These are phyloP conservation scores for grape (Vitis vinifera) DNA, from an alignment of 164 flowering plant genomes.

Conservation along the genomic window DNA sequence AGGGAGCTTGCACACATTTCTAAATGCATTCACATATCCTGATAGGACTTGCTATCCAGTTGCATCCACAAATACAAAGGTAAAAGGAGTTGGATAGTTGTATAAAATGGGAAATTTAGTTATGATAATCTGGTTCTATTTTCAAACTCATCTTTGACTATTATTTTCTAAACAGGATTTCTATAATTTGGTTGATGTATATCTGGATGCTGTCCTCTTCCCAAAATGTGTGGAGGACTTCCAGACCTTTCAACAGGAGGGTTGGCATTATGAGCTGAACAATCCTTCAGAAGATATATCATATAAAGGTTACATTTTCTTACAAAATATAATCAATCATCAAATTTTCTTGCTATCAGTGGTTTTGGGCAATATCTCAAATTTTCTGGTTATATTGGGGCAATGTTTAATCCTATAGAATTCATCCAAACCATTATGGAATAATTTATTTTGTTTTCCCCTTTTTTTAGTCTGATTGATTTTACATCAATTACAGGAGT, in stretches of 20 bases:
- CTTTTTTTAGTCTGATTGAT: not conserved
- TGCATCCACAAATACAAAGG: slow-evolving; percentile 96
- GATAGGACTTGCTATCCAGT: slow-evolving; percentile 99
- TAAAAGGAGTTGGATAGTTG: slow-evolving; percentile 19
- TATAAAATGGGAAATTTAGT: not conserved
- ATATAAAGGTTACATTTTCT: slow-evolving; percentile 64
- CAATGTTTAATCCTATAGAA: not conserved
- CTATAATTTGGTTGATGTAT: slow-evolving; percentile 96
- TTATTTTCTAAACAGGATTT: slow-evolving; percentile 63
- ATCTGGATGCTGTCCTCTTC: slow-evolving; percentile 96
- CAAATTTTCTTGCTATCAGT: slow-evolving; percentile 1
- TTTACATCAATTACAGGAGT: slow-evolving; percentile 57
- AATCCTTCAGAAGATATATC: slow-evolving; percentile 85
- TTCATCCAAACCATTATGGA: too few relatives aligned
- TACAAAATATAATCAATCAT: not conserved
- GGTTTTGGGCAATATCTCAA: not conserved
- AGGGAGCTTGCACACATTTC: slow-evolving; percentile 91
- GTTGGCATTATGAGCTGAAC: slow-evolving; percentile 98
- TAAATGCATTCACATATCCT: slow-evolving; percentile 98
- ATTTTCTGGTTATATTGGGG: not conserved
- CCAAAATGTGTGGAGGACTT: slow-evolving; percentile 92
- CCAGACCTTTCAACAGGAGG: slow-evolving; percentile 96
- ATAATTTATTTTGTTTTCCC: not conserved
- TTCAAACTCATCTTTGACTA: not conserved
- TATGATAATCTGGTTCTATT: not conserved